Base-by-base conservation (phyloP, 2,329 filamentous ascomycete genomes). In the Zalaria sp. region DNA sequence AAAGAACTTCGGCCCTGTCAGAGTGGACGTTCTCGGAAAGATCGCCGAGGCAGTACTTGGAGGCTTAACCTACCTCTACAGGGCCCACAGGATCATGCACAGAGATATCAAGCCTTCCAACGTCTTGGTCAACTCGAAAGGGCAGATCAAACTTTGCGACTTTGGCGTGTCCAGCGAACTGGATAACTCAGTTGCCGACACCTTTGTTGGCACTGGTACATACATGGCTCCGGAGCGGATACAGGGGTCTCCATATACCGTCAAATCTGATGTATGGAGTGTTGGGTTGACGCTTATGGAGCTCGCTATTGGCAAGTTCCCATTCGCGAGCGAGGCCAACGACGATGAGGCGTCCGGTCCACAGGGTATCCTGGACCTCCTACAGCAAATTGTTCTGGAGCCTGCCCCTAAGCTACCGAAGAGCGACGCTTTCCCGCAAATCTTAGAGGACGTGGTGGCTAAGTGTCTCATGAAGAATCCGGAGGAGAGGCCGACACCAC, bases 221-320 rank as follows among this genome's bases (percentile, higher is more conserved):
- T 98, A 98, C 69, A 98, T 98, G 91, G 91, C 91, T 0, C 91
- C 91, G 0, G 91, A 98, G 67, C 79, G 91, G 61, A 98, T 98
- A 51, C 88, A 96, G 60, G 91, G 91, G 47, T 87, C 91, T 49
- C 87, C 85, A 54, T 98, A 98, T 64, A 94, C 89, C 0, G 89
- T 98, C 55, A 95, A 95, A 63, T 95, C 88, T 8, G 91, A 98
- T 60, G 91, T 98, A 3, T 98, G 91, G 91, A 95, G 88, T 73
- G 93, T 95, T 48, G 91, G 91, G 28, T 69, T 98, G 50, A 82
- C 81, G 0, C 79, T 98, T 47, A 96, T 98, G 88, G 91, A 98
- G 63, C 67, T 98, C 51, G 91, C 91, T 29, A 95, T 98, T 57
- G 91, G 91, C 50, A 88, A 93, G 56, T 98, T 98, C 56, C 91